Base-by-base conservation (phyloP, 352 stramenopile species). In the Phytophthora pinifolia region DNA sequence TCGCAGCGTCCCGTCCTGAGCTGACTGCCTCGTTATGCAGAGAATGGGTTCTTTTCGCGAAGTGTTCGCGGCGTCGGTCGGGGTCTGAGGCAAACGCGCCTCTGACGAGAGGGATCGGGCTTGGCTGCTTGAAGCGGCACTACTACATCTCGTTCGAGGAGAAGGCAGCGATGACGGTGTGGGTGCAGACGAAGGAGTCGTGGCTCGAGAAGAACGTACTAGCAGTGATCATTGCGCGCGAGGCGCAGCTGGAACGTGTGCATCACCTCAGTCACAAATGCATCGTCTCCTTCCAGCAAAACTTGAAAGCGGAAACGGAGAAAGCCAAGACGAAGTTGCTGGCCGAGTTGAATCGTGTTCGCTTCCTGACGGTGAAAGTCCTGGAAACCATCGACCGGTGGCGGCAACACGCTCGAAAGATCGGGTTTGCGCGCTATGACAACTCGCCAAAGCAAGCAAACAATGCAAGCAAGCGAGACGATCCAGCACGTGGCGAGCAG, bases 81-180 rank as follows among this genome's bases (percentile, higher is more conserved):
- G 12, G 3, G 4, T 20, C 22, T 49, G 27, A 33, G 14, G 31
- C 33, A 6, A 54, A 20, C 12, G 56, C 56, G 1, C 37, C 41
- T 22, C 45, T 39, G 3, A 51, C 34, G 20, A 58, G 56, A 12
- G 62, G 64, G 6, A 48, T 70, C 35, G 74, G 75, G 2, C 59
- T 88, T 2, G 80, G 72, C 0, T 93, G 83, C 43, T 58, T 86
- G 7, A 79, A 83, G 48, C 79, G 83, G 0, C 83, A 91, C 32
- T 88, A 90, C 59, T 91, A 85, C 44, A 78, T 91, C 43, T 93
- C 80, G 0, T 39, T 65, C 6, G 51, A 83, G 8, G 83, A 93
- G 53, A 86, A 90, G 36, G 31, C 59, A 29, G 48, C 52, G 13
- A 83, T 91, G 80, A 72, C 57, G 1, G 59, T 59, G 5, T 93